Percentiles rank a stretch among this genome's conserved stretches.
These are phyloP conservation scores for Guyanaporus albipodus DNA, from an alignment of 768 basidiomycete species.

Conservation along the genomic window DNA sequence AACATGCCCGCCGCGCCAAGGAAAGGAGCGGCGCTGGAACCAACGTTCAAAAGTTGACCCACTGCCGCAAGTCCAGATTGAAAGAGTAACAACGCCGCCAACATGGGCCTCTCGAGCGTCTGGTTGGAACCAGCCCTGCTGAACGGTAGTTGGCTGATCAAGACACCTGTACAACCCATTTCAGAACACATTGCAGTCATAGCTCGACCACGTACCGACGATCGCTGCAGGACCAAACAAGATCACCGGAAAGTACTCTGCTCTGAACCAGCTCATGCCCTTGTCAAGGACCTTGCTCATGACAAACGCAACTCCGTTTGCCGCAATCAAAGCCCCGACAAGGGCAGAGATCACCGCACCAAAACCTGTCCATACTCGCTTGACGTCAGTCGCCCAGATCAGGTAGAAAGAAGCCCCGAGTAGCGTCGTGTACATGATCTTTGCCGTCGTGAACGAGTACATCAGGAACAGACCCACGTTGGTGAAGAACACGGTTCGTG, in stretches of 20 bases:
- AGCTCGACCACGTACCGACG: conserved; percentile 47
- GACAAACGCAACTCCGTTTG: conserved; percentile 68
- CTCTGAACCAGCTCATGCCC: conserved; percentile 83
- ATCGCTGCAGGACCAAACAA: conserved; percentile 76
- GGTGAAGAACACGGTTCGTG: conserved; percentile 75
- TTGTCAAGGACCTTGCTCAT: conserved; percentile 61
- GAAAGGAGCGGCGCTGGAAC: conserved; percentile 75
- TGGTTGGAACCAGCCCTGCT: conserved; percentile 26
- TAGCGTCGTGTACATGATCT: conserved; percentile 53
- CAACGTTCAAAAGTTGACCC: conserved; percentile 64
- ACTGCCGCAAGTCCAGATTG: conserved; percentile 52
- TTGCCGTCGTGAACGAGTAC: conserved; percentile 73
- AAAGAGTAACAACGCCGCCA: conserved; percentile 58
- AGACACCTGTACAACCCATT: conserved; percentile 42
- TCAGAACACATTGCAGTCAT: not conserved
- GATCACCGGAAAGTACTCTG: conserved; percentile 57
- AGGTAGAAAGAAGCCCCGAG: conserved; percentile 45
- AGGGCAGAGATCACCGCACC: conserved; percentile 49
- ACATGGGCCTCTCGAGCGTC: conserved; percentile 55
- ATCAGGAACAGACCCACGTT: conserved; percentile 64
- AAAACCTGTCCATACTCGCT: conserved; percentile 37
- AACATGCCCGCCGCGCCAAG: conserved; percentile 57
- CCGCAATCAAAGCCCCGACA: conserved; percentile 53
- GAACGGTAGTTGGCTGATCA: conserved; percentile 58
- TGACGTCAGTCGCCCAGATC: conserved; percentile 32